Base-by-base conservation (phyloP, 768 basidiomycete species). In the Tubosaeta brunneosetosa region DNA sequence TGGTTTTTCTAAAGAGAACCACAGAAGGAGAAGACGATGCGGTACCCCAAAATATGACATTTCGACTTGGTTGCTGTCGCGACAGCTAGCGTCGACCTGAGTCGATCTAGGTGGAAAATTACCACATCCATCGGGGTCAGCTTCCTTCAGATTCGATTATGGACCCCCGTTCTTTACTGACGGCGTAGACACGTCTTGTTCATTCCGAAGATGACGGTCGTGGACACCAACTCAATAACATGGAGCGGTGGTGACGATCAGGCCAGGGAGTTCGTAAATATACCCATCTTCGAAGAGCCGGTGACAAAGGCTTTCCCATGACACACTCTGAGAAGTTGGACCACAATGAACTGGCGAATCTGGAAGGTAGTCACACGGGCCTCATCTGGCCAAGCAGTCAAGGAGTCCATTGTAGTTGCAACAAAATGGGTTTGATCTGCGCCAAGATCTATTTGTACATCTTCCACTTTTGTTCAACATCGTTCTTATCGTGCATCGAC, bases 261-360 rank as follows among this genome's bases (percentile, higher is more conserved):
- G n/a, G 26, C 8, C 27, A 9, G 10, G 12, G 42, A 48, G 32
- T 40, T 31, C 27, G 16, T 25, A 46, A 40, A 45, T 44, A 19
- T 14, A 32, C 52, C 59, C 50, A 26, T 52, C 60, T 50, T 59
- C 62, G 60, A 60, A 52, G 54, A 49, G 54, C 43, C 29, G 26
- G 38, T 5, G 26, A 14, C 41, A n/a, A n/a, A n/a, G n/a, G 32
- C 31, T 29, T 55, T 61, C 47, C 40, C 54, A 54, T 43, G 41
- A 6, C 9, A 31, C 50, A 55, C 36, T 54, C 37, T 37, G 42
- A 41, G 47, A 56, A 65, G 52, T 36, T 14, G n/a, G 13, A 7
- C 32, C n/a, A 40, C 45, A 14, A 38, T 22, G 27, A 29, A 29
- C 4, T 12, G 16, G 47, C 36, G 49, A 47, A 33, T 61, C 55